Conservation (phyloP, 2,329 filamentous ascomycete species). For the Fusarium lateritium region DNA sequence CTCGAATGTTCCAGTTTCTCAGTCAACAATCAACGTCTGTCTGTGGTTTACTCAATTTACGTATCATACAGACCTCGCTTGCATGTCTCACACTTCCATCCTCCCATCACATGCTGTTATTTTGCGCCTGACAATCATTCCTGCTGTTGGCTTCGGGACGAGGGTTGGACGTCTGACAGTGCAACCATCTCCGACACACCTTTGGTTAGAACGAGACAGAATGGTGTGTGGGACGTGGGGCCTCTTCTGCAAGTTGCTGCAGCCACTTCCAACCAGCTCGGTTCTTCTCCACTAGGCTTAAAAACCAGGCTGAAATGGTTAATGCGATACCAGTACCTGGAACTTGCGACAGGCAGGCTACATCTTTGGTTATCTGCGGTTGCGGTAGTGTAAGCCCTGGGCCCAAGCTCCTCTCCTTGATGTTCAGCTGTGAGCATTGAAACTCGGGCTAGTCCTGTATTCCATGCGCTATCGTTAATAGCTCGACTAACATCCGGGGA, state of each 20-base stretch:
- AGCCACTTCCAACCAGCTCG: slow-evolving; percentile 44
- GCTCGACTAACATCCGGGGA: slow-evolving; percentile 35
- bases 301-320: slow-evolving; percentile 33
- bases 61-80: slow-evolving; percentile 19
- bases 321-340: slow-evolving; percentile 39
- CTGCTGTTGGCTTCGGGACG: slow-evolving; percentile 38
- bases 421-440: slow-evolving; percentile 21
- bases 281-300: slow-evolving; percentile 35
- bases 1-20: not conserved
- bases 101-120: slow-evolving; percentile 34
- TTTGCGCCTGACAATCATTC: slow-evolving; percentile 33
- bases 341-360: slow-evolving; percentile 7
- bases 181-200: slow-evolving; percentile 44
- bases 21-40: not conserved
- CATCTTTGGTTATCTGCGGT: slow-evolving; percentile 7
- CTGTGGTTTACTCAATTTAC: slow-evolving; percentile 4
- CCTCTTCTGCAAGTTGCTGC: slow-evolving; percentile 40
- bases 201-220: slow-evolving; percentile 34
- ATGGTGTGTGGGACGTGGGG: slow-evolving; percentile 38
- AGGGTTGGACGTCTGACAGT: slow-evolving; percentile 45
- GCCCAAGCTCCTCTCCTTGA: slow-evolving; percentile 45
- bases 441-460: slow-evolving; percentile 19
- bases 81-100: slow-evolving; percentile 19
- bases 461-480: slow-evolving; percentile 24
- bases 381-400: slow-evolving; percentile 15